Percentiles rank a stretch among this genome's conserved stretches.
Conservation (phyloP, 108 stramenopile genomes). For the Pseudonitzschia pungens region DNA sequence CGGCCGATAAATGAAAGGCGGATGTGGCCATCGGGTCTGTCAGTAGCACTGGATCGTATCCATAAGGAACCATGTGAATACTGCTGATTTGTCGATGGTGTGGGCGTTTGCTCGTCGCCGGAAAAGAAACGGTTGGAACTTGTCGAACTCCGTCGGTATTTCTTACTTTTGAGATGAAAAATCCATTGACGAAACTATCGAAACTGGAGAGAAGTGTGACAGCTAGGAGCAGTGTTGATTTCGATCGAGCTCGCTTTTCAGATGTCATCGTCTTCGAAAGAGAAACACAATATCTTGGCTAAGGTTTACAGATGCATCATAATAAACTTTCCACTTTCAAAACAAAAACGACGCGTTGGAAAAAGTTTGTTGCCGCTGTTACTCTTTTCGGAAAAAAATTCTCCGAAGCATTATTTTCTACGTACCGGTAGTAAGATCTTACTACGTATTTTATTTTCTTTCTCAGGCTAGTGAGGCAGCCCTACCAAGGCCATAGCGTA, state of each 20-base stretch:
- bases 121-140: neutral
- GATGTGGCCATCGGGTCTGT: neutral
- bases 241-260: neutral
- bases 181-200: neutral
- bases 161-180: neutral
- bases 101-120: neutral
- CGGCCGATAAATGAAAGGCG: conserved; percentile 14
- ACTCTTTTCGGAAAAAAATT: too few species aligned
- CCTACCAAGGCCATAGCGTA: too few species aligned
- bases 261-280: neutral
- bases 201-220: neutral
- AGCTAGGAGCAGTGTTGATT: neutral
- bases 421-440: too few species aligned
- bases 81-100: neutral
- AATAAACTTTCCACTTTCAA: too few species aligned
- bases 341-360: too few species aligned
- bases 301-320: too few species aligned
- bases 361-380: too few species aligned
- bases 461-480: too few species aligned
- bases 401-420: too few species aligned
- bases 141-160: neutral
- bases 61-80: neutral
- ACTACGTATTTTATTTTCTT: too few species aligned
- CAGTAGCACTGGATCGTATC: neutral
- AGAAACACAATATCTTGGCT: neutral